A percentile compares a stretch with the other conserved stretches of the same genome.
Conservation (phyloP, 129 eudicot genomes). For the Saussurea involucrata region DNA sequence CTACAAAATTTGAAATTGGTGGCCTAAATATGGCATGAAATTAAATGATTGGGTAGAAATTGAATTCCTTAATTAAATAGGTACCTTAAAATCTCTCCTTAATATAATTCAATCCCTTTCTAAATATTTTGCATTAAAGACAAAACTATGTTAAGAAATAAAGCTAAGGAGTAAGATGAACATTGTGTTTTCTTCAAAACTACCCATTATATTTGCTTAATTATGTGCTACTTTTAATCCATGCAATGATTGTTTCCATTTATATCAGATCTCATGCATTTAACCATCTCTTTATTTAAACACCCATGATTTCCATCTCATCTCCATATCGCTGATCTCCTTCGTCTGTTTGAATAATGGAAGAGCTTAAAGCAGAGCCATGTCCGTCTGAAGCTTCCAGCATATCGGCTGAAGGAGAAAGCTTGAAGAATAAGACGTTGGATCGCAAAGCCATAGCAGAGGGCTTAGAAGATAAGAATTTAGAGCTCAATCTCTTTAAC, state of each 20-base stretch:
- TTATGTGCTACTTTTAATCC: slow-evolving; percentile 38
- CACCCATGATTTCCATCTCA: slow-evolving; percentile 14
- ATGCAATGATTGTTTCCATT: slow-evolving; percentile 49
- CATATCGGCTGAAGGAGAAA: slow-evolving; percentile 47
- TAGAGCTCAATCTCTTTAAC: slow-evolving; percentile 44
- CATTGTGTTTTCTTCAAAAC: slow-evolving; percentile 32
- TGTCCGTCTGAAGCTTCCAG: slow-evolving; percentile 59
- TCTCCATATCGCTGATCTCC: background rate
- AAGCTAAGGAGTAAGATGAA: slow-evolving; percentile 23
- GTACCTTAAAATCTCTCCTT: slow-evolving; percentile 14
- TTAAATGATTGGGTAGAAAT: slow-evolving; percentile 11
- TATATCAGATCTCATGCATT: slow-evolving; percentile 44
- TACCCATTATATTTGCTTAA: slow-evolving; percentile 25
- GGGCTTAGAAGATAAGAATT: slow-evolving; percentile 23
- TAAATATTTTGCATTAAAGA: slow-evolving; percentile 24
- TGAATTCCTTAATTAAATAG: background rate
- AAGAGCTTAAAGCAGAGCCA: slow-evolving; percentile 24
- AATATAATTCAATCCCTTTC: slow-evolving; percentile 27
- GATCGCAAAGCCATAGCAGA: slow-evolving; percentile 19
- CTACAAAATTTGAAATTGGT: background rate
- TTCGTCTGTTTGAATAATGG: slow-evolving; percentile 6
- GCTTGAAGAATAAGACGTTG: slow-evolving; percentile 22
- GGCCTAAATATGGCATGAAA: slow-evolving; percentile 5
- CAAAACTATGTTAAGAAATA: slow-evolving; percentile 30
- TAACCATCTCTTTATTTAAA: slow-evolving; percentile 37